phyloP scores from a whole-genome alignment of 768 basidiomycete genomes.

The Gelatoporia subvermispora region DNA sequence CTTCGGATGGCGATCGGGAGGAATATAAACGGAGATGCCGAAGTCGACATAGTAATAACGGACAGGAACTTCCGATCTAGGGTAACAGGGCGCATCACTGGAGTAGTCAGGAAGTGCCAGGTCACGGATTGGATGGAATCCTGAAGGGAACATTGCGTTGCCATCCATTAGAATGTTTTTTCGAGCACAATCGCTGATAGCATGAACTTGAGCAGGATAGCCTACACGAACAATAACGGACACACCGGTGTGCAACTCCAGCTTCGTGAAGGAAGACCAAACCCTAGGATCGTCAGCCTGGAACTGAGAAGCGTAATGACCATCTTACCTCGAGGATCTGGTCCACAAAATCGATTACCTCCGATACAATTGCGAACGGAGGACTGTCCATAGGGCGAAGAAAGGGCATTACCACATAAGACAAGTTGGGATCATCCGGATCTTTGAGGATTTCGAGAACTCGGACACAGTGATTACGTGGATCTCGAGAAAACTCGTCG shows the following conservation, averaged over 20 bases:
- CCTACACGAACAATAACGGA: not conserved
- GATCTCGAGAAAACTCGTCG: not conserved
- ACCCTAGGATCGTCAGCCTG: slow-evolving; percentile 7
- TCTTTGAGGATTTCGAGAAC: not conserved
- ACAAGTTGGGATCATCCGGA: not conserved
- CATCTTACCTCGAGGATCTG: slow-evolving; percentile 3
- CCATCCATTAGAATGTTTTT: slow-evolving; percentile 23
- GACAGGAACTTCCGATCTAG: slow-evolving; percentile 2
- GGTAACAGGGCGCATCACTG: not conserved
- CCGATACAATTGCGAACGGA: not conserved
- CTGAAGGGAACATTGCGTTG: slow-evolving; percentile 12
- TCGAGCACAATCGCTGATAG: slow-evolving; percentile 15
- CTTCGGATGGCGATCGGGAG: too few species aligned
- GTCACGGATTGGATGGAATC: slow-evolving; percentile 14
- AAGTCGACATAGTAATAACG: slow-evolving; percentile 25
- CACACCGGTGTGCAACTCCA: slow-evolving; percentile 19
- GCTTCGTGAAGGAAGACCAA: slow-evolving; percentile 17
- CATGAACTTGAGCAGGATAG: not conserved
- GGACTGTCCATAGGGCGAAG: slow-evolving; percentile 16
- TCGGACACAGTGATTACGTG: not conserved
- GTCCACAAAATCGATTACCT: slow-evolving; percentile 1
- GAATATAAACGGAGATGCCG: too few species aligned
- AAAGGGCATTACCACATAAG: slow-evolving; percentile 10
- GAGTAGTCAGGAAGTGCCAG: not conserved
- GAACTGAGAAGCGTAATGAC: not conserved